These are phyloP conservation scores for Suillus placidus DNA, from an alignment of 768 basidiomycete species.

Conservation along the genomic window DNA sequence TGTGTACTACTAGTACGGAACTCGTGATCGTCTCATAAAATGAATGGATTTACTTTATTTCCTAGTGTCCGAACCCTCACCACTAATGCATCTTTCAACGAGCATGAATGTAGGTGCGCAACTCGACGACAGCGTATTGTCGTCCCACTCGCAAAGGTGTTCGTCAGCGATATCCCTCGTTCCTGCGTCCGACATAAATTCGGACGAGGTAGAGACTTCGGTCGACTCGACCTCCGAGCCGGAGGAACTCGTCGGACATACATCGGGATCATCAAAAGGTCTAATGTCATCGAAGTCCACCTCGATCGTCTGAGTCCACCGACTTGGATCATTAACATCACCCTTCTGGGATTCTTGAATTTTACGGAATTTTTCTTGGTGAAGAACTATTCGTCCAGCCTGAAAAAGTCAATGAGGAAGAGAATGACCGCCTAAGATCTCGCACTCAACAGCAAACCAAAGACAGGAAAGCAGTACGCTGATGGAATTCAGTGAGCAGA, in stretches of 20 bases:
- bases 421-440: too few species aligned
- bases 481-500: background rate
- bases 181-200: background rate
- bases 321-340: background rate
- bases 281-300: background rate
- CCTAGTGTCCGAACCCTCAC: background rate
- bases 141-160: background rate
- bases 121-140: background rate
- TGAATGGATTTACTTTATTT: background rate
- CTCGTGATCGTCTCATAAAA: background rate
- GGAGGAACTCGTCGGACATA: background rate
- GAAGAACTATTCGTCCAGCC: background rate
- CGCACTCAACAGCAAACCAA: slow-evolving; percentile 7
- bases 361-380: background rate
- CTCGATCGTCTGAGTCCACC: background rate
- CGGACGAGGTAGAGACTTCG: background rate
- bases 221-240: background rate
- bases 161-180: background rate
- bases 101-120: background rate
- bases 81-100: background rate
- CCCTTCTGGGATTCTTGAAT: background rate
- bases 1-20: slow-evolving; percentile 3
- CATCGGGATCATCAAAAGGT: background rate
- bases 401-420: background rate
- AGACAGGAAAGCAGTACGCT: background rate